phyloP scores from a whole-genome alignment of 2,329 filamentous ascomycete species.

The Gaeumannomyces sp. region DNA sequence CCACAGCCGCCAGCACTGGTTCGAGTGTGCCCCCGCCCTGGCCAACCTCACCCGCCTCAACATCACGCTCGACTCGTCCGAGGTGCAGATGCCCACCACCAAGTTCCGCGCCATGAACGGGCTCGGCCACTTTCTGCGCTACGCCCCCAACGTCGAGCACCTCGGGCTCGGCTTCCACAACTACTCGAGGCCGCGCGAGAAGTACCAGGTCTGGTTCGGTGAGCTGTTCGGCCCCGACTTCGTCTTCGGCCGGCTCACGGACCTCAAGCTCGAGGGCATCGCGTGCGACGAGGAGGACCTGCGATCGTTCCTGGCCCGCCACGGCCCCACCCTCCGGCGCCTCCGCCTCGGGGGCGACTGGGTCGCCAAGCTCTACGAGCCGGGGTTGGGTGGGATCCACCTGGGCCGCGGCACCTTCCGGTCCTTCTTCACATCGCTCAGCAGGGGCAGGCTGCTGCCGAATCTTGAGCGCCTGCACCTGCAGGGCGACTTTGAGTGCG shows the following conservation, averaged over 20 bases:
- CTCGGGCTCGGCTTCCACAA: constrained; percentile 36
- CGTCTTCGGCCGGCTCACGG: constrained; percentile 31
- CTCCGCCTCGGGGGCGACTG: constrained; percentile 40
- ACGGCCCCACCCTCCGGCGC: constrained; percentile 31
- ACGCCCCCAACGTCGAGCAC: constrained; percentile 28
- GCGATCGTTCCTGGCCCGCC: constrained; percentile 33
- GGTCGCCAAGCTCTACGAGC: constrained; percentile 31
- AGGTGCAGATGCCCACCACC: constrained; percentile 28
- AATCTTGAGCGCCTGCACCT: constrained; percentile 36
- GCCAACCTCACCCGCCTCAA: constrained; percentile 32
- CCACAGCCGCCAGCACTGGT: constrained; percentile 34
- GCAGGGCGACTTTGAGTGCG: constrained; percentile 39
- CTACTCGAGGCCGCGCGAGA: constrained; percentile 31
- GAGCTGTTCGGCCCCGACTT: constrained; percentile 32
- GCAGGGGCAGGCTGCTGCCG: constrained; percentile 25
- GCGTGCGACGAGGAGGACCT: constrained; percentile 38
- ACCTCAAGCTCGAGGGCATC: constrained; percentile 37
- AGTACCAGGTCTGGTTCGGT: constrained; percentile 34
- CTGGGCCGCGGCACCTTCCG: constrained; percentile 38
- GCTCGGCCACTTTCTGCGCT: constrained; percentile 35
- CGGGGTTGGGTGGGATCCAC: constrained; percentile 35
- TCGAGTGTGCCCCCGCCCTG: constrained; percentile 34
- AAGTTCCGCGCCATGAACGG: constrained; percentile 35
- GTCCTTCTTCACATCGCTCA: constrained; percentile 34
- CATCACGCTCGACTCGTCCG: constrained; percentile 34